Base-by-base conservation (phyloP, 2,329 filamentous ascomycete genomes). In the Fusarium tjaetaba region DNA sequence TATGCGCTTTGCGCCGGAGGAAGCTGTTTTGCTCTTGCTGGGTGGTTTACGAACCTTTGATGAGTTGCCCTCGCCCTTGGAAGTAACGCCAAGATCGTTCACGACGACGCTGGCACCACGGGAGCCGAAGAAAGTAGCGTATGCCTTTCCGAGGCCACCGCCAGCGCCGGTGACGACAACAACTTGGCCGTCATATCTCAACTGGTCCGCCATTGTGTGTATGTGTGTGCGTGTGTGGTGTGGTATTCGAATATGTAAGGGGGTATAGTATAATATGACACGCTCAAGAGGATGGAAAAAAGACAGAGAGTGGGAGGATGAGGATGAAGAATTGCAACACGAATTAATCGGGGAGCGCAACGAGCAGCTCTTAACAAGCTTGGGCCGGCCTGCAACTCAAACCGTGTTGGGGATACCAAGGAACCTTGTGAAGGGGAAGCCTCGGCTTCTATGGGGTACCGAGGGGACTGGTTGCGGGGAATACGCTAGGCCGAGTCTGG, bases 71-170 rank as follows among this genome's bases (percentile, higher is more conserved):
- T 98, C 95, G 77, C 96, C 96, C 84, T 96, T 96, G 88, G 96
- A 95, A 52, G 95, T 96, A 57, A 90, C 94, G 72, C 96, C 96
- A 58, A 98, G 89, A 82, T 99, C 96, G 84, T 99, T 99, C 79
- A 99, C 96, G 53, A 99, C 96, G 78, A 97, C 93, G 84, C 93
- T 97, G 77, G 95, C 96, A 79, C 96, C 96, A 81, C 96, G 91
- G 64, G 94, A 95, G 66, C 90, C 96, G 81, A 97, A 98, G 88
- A 97, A 98, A 69, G 92, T 86, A 77, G 97, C 95, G 82, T 93
- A 97, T 79, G 92, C 92, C 83, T 92, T 93, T 78, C 93, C 93
- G 66, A 96, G 86, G 73, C 93, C 93, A 81, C 93, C 93, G 74
- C 93, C 93, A 68, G 93, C 93, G 77, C 93, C 93, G 62, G 93